phyloP scores from a whole-genome alignment of 2,329 filamentous ascomycete species.

The Microcyclospora tardicrescens region DNA sequence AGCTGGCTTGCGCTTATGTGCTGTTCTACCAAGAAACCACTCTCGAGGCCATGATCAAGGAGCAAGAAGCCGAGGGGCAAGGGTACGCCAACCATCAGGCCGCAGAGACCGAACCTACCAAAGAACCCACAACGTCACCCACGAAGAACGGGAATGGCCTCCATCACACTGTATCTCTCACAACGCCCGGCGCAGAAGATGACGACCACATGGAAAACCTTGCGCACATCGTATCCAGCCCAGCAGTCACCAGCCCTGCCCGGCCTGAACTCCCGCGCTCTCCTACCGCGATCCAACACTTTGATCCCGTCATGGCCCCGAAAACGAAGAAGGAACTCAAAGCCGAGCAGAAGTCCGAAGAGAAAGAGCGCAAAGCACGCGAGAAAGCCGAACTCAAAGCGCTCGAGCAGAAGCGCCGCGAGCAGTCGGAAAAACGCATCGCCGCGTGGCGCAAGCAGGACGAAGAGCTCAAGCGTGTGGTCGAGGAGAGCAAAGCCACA shows the following conservation, averaged over 20 bases:
- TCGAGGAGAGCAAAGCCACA: slow-evolving; percentile 53
- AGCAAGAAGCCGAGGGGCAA: slow-evolving; percentile 69
- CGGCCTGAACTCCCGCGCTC: slow-evolving; percentile 1
- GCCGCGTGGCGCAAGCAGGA: slow-evolving; percentile 46
- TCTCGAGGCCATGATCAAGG: slow-evolving; percentile 53
- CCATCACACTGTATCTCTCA: slow-evolving; percentile 23
- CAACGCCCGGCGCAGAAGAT: slow-evolving; percentile 30
- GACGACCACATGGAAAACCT: slow-evolving; percentile 43
- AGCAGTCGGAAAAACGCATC: slow-evolving; percentile 32
- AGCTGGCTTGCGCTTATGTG: slow-evolving; percentile 84
- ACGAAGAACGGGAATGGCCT: slow-evolving; percentile 16
- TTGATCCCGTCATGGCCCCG: slow-evolving; percentile 28
- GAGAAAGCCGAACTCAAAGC: slow-evolving; percentile 47
- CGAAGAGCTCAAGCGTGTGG: slow-evolving; percentile 49
- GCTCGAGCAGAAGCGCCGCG: slow-evolving; percentile 20
- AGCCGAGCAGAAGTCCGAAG: slow-evolving; percentile 49
- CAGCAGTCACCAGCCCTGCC: slow-evolving; percentile 20
- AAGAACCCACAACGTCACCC: slow-evolving; percentile 11
- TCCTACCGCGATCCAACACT: not conserved
- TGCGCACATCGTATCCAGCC: slow-evolving; percentile 54
- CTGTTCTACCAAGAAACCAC: slow-evolving; percentile 94
- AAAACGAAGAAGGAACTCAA: slow-evolving; percentile 47
- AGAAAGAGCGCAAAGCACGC: slow-evolving; percentile 45
- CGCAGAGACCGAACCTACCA: slow-evolving; percentile 21
- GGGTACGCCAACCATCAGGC: slow-evolving; percentile 6